Evolutionary conservation across 2,329 filamentous ascomycete species (phyloP), one percentile per base, ranked within the genome.

Genomic region (Diaporthe helianthi): DNA sequence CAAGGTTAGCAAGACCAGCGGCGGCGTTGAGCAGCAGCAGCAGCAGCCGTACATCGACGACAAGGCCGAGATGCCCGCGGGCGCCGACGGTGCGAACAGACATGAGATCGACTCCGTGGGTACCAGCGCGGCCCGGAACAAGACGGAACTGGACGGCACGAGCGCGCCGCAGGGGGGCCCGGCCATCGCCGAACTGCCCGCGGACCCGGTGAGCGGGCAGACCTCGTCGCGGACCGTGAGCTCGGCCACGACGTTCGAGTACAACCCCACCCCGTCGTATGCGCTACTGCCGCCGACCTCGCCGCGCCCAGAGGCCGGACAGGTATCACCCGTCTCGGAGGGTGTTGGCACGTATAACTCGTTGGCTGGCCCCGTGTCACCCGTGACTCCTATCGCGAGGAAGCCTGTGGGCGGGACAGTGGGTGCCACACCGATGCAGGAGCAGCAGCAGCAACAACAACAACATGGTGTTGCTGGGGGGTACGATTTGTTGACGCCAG

Each of bases 11-110:
- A 55, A 47, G 51, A 31, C 41, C 8, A 29, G 19, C n/a, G 55
- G 51, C 29, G 33, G 54, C 19, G 49, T 36, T 7, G 17, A 19
- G 4, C 47, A 53, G 4, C 33, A 53, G 36, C 36, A 38, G 2
- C 47, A 44, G 2, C 33, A 53, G n/a, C 26, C 36, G 2, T 66
- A 66, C 22, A n/a, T 66, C 15, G 64, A 66, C 51, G 38, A 66
- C 64, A 66, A 66, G 64, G 64, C 51, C 51, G 64, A 66, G 24
- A 46, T 66, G 51, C 26, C 64, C 51, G 47, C 51, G n/a, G 64
- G 55, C 51, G 12, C 51, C 29, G 64, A 66, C 64, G 12, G 46
- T 17, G 31, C 10, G 17, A 36, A 36, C 26, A 29, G 38, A 38
- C 51, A 55, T 17, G 53, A 44, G 51, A 31, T 47, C 51, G 36